Evolutionary conservation across 352 stramenopile genomes (phyloP).

Genomic region (Phytopythium oedochilum): DNA sequence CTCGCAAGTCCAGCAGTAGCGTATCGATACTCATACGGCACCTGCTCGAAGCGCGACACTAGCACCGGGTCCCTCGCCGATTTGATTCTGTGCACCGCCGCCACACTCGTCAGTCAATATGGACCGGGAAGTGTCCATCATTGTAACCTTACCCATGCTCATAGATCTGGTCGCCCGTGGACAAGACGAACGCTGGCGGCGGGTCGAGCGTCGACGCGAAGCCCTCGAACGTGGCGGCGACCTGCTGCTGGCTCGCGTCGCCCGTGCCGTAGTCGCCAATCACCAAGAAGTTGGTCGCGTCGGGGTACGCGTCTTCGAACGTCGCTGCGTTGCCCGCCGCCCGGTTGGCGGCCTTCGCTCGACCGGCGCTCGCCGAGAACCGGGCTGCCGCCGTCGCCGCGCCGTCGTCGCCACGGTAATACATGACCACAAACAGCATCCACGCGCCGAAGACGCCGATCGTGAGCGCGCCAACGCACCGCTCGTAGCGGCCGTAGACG

Average conservation of each 20-base stretch:
- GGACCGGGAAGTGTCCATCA: no score
- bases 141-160: constrained; percentile 81
- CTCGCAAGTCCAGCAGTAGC: no score
- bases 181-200: constrained; percentile 69
- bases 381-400: neutral
- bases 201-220: constrained; percentile 54
- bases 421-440: constrained; percentile 58
- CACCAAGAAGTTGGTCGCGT: constrained; percentile 69
- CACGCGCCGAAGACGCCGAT: constrained; percentile 48
- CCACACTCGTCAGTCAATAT: neutral
- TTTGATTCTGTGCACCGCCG: constrained; percentile 32
- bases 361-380: neutral
- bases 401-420: constrained; percentile 20
- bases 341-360: neutral
- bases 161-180: constrained; percentile 85
- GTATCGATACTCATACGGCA: no score
- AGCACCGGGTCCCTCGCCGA: constrained; percentile 54
- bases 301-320: constrained; percentile 39
- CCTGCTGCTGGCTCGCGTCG: constrained; percentile 47
- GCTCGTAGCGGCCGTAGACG: constrained; percentile 41
- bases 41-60: constrained; percentile 70
- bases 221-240: constrained; percentile 55
- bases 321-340: constrained; percentile 6
- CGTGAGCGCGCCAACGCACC: constrained; percentile 54
- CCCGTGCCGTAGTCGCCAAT: constrained; percentile 83